Base-by-base conservation (phyloP, 352 stramenopile genomes). In the Pythium chondricola region DNA sequence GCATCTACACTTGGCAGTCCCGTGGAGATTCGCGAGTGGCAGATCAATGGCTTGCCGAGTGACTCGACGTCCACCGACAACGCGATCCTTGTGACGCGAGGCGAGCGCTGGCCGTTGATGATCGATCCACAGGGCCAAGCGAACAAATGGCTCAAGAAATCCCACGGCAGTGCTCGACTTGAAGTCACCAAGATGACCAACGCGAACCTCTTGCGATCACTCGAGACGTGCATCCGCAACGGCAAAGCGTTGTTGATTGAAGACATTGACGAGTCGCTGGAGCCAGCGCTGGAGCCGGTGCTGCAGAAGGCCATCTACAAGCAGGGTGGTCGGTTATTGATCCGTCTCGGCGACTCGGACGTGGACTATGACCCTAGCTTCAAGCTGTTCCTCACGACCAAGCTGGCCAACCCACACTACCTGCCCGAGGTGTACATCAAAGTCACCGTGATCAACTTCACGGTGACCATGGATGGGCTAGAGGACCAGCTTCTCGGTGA, bases 391-490 rank as follows among this genome's bases (percentile, higher is more conserved):
- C 67, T 98, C 32, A 97, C 92, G 0, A 97, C 91, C 0, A 97
- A 97, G 56, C 65, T 97, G 17, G 76, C 91, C 6, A 97, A 97
- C 49, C 91, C 91, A 7, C 91, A 97, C 63, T 97, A 98, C 52
- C 61, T 97, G 7, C 92, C 92, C 0, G 92, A 98, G 26, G 83
- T 97, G 5, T 98, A 94, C 71, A 98, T 98, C 61, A 97, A 98
- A 61, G 91, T 98, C 33, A 98, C 90, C 3, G 74, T 98, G 10
- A 97, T 98, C 65, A 98, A 98, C 64, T 98, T 98, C 57, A 98
- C 91, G 1, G 88, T 98, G 38, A 98, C 92, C 14, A 96, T 97
- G 80, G 81, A 95, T 17, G 92, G 92, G 0, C 57, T 98, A 11
- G 90, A 97, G 40, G 85, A 97, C 39, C 92, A 98, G 58, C 63